phyloP scores from a whole-genome alignment of 306 rosid genomes.

The Sindora glabra region DNA sequence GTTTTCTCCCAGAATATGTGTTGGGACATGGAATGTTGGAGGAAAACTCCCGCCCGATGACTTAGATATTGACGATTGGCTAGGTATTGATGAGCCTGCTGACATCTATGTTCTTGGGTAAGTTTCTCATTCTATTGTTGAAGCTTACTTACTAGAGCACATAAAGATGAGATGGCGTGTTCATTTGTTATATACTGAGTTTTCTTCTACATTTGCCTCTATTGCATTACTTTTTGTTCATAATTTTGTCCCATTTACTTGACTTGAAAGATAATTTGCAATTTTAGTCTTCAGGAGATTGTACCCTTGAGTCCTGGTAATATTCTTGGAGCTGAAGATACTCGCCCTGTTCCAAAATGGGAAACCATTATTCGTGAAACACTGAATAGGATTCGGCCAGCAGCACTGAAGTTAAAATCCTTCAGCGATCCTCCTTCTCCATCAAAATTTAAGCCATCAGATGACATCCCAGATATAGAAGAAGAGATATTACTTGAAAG shows the following conservation, averaged over 20 bases:
- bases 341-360: slow-evolving; percentile 74
- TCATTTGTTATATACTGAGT: too few species aligned
- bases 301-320: slow-evolving; percentile 90
- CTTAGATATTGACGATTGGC: slow-evolving; percentile 80
- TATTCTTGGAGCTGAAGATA: slow-evolving; percentile 77
- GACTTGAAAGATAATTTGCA: slow-evolving; percentile 10
- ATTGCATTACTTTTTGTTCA: not conserved
- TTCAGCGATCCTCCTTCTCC: slow-evolving; percentile 95
- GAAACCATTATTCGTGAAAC: slow-evolving; percentile 69
- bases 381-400: slow-evolving; percentile 53
- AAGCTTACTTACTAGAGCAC: not conserved
- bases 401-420: slow-evolving; percentile 47
- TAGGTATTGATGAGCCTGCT: slow-evolving; percentile 61
- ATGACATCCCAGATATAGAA: slow-evolving; percentile 52
- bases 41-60: slow-evolving; percentile 79
- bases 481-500: slow-evolving; percentile 67
- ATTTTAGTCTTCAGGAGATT: slow-evolving; percentile 88
- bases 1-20: slow-evolving; percentile 48
- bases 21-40: slow-evolving; percentile 90
- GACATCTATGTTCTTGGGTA: slow-evolving; percentile 92
- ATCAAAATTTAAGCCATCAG: slow-evolving; percentile 66
- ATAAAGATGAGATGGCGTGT: not conserved
- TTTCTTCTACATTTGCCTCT: not conserved
- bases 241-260: slow-evolving; percentile 3
- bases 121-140: slow-evolving; percentile 9